A percentile compares a stretch with the other conserved stretches of the same genome.
phyloP scores from a whole-genome alignment of 2,329 filamentous ascomycete species.

The Daldinia sp. region DNA sequence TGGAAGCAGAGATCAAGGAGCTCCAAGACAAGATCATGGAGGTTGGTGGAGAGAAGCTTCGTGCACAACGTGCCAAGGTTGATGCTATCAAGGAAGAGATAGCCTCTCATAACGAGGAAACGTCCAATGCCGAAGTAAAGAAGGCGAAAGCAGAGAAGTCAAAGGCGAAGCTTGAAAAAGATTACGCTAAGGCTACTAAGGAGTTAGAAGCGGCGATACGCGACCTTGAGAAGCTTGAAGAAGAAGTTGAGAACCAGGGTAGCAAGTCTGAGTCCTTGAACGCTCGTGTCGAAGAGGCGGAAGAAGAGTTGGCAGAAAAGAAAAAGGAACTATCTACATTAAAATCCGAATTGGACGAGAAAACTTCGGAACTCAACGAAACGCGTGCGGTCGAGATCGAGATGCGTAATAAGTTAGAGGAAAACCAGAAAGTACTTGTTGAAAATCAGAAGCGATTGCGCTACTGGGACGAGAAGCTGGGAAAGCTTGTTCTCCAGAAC shows the following conservation, averaged over 20 bases:
- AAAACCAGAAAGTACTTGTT: slow-evolving; percentile 87
- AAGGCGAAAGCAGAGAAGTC: slow-evolving; percentile 96
- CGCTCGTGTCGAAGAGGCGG: slow-evolving; percentile 81
- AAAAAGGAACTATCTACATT: slow-evolving; percentile 82
- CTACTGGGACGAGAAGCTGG: slow-evolving; percentile 91
- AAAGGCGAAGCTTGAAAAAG: slow-evolving; percentile 86
- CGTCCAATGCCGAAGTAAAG: slow-evolving; percentile 86
- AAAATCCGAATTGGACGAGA: slow-evolving; percentile 89
- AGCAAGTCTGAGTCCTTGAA: slow-evolving; percentile 79
- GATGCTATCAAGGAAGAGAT: slow-evolving; percentile 91
- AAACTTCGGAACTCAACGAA: slow-evolving; percentile 86
- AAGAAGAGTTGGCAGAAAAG: slow-evolving; percentile 80
- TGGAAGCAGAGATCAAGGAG: slow-evolving; percentile 92
- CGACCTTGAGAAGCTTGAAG: slow-evolving; percentile 82
- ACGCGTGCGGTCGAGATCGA: slow-evolving; percentile 93
- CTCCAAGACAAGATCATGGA: slow-evolving; percentile 99
- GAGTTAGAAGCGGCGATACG: slow-evolving; percentile 78
- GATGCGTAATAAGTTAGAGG: slow-evolving; percentile 97
- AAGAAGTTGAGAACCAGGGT: slow-evolving; percentile 81
- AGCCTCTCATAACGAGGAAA: slow-evolving; percentile 80
- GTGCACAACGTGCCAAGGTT: slow-evolving; percentile 90
- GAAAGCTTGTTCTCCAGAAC: slow-evolving; percentile 85
- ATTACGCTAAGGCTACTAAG: slow-evolving; percentile 79
- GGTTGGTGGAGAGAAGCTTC: slow-evolving; percentile 91
- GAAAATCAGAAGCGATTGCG: slow-evolving; percentile 87